A percentile compares a stretch with the other conserved stretches of the same genome.
Evolutionary conservation across 2,329 filamentous ascomycete genomes (phyloP).

Genomic region (Volutella citrinella): DNA sequence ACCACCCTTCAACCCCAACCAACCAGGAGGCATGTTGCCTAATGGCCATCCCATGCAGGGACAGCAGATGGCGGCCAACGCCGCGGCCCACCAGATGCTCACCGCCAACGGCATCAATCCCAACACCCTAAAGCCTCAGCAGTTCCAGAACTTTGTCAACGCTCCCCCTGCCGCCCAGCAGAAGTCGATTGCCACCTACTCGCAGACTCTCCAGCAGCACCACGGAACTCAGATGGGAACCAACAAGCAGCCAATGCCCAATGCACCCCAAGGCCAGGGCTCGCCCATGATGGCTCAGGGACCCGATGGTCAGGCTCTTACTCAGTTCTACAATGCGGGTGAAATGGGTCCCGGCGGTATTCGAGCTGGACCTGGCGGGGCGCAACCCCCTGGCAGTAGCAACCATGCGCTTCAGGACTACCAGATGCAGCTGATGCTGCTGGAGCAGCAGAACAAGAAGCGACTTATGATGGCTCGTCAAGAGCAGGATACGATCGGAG

Average conservation of each 20-base stretch:
- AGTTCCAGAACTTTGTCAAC: conserved; percentile 65
- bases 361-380: conserved; percentile 49
- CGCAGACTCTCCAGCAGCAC: conserved; percentile 78
- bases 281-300: conserved; percentile 80
- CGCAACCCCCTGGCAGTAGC: conserved; percentile 50
- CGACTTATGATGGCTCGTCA: conserved; percentile 78
- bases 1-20: conserved; percentile 69
- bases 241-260: conserved; percentile 72
- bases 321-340: conserved; percentile 60
- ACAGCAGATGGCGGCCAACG: conserved; percentile 60
- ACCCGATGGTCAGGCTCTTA: conserved; percentile 59
- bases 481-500: conserved; percentile 64
- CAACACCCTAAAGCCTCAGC: conserved; percentile 67
- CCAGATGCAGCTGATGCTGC: conserved; percentile 84
- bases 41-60: conserved; percentile 74
- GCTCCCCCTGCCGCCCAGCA: conserved; percentile 62
- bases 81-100: conserved; percentile 58
- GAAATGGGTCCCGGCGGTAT: conserved; percentile 60
- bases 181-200: conserved; percentile 86
- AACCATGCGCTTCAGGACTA: conserved; percentile 85
- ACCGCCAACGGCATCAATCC: conserved; percentile 72
- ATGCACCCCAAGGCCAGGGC: conserved; percentile 70
- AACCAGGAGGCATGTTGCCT: conserved; percentile 62
- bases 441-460: conserved; percentile 88
- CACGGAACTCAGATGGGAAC: conserved; percentile 78